Percentiles rank a stretch among this genome's conserved stretches.
These are phyloP conservation scores for Mucuna pruriens DNA, from an alignment of 306 rosid genomes.

Conservation along the genomic window DNA sequence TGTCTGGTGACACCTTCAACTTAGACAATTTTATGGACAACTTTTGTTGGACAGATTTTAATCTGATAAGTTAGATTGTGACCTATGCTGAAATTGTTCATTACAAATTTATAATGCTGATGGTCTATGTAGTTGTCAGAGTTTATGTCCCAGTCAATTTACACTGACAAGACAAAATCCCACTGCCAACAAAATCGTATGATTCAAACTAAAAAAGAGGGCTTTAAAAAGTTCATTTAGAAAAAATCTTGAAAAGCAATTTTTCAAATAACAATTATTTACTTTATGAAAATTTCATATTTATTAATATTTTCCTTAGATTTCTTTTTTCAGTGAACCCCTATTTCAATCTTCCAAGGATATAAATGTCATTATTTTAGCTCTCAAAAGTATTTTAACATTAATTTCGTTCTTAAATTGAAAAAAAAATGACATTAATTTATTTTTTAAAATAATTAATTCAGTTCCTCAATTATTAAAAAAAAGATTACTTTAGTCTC, in stretches of 20 bases:
- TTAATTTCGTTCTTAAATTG: background rate
- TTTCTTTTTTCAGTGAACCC: background rate
- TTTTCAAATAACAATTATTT: background rate
- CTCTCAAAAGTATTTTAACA: background rate
- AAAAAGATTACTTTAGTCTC: background rate
- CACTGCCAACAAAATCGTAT: conserved; percentile 18
- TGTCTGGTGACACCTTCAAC: conserved; percentile 26
- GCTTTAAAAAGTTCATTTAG: background rate
- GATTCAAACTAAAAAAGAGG: conserved; percentile 1
- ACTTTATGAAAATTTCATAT: background rate
- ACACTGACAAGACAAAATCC: conserved; percentile 33
- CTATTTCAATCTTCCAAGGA: background rate
- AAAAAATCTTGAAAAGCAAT: background rate
- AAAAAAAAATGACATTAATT: background rate
- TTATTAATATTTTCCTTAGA: background rate
- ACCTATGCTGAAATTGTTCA: conserved; percentile 35
- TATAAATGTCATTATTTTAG: background rate
- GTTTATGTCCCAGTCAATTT: conserved; percentile 31
- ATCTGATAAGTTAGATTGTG: conserved; percentile 36
- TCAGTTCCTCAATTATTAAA: background rate
- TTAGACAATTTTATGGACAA: background rate
- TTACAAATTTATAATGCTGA: conserved; percentile 26
- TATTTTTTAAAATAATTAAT: background rate
- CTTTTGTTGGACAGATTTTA: conserved; percentile 12
- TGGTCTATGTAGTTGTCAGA: conserved; percentile 34